phyloP scores from a whole-genome alignment of 305 asterid species.

The Fraxinus latifolia region DNA sequence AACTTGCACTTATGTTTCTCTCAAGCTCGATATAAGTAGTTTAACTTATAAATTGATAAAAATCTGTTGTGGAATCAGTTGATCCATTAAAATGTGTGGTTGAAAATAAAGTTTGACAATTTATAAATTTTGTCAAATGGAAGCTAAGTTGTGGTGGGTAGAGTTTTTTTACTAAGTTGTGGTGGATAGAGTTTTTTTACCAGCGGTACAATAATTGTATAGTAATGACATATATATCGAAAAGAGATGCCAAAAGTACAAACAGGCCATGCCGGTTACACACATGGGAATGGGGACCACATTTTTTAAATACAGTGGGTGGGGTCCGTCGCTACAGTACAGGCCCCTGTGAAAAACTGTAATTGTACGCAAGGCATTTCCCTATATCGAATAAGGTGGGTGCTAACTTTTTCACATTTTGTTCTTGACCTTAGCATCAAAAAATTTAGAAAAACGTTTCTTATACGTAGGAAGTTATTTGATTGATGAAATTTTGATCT shows the following conservation, averaged over 20 bases:
- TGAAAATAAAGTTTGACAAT: background rate
- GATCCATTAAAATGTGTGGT: background rate
- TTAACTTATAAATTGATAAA: background rate
- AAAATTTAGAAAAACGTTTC: background rate
- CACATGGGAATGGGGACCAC: too few species aligned
- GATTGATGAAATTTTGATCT: background rate
- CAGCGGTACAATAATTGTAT: background rate
- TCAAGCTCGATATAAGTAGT: background rate
- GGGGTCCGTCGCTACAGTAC: too few species aligned
- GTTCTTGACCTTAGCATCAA: background rate
- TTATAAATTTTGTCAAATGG: background rate
- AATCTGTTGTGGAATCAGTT: background rate
- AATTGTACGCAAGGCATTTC: too few species aligned
- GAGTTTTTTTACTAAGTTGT: background rate
- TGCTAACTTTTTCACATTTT: background rate
- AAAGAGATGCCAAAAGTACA: too few species aligned
- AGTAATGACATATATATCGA: background rate
- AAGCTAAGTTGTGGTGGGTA: background rate
- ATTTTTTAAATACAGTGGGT: too few species aligned
- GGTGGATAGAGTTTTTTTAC: background rate
- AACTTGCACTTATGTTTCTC: background rate
- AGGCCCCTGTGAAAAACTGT: too few species aligned
- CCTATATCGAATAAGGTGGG: background rate
- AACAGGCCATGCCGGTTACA: too few species aligned
- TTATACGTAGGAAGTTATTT: background rate